Conservation (phyloP, 2,329 filamentous ascomycete species). For the Xylaria sp. region DNA sequence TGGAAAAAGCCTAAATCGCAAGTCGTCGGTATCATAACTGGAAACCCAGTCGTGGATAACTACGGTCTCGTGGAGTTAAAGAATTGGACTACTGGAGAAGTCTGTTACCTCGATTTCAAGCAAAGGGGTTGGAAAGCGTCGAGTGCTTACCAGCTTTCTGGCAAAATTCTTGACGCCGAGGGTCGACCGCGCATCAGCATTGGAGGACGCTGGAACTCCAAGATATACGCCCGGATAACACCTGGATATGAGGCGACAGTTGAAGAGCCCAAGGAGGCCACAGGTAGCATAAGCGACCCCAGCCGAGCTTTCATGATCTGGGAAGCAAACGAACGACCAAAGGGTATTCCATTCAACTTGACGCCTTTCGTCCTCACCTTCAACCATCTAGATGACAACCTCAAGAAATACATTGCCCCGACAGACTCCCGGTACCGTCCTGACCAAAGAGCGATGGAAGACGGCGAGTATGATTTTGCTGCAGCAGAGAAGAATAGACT, state of each 20-base stretch:
- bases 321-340: slow-evolving; percentile 85
- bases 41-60: slow-evolving; percentile 96
- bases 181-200: slow-evolving; percentile 90
- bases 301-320: slow-evolving; percentile 89
- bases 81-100: slow-evolving; percentile 95
- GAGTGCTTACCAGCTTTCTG: slow-evolving; percentile 87
- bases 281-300: slow-evolving; percentile 70
- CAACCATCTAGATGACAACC: slow-evolving; percentile 88
- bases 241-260: slow-evolving; percentile 86
- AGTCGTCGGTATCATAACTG: slow-evolving; percentile 98
- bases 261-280: slow-evolving; percentile 64
- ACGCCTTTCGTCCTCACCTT: slow-evolving; percentile 96
- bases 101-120: slow-evolving; percentile 93
- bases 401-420: slow-evolving; percentile 81
- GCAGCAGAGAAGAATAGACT: slow-evolving; percentile 94
- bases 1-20: slow-evolving; percentile 99
- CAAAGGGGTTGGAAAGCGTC: slow-evolving; percentile 94
- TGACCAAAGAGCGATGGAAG: slow-evolving; percentile 98
- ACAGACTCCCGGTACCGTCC: slow-evolving; percentile 94
- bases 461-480: slow-evolving; percentile 94
- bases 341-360: slow-evolving; percentile 93
- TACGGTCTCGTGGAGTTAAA: slow-evolving; percentile 97
- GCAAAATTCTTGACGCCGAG: slow-evolving; percentile 82
- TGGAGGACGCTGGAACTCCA: slow-evolving; percentile 96
- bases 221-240: slow-evolving; percentile 92